Evolutionary conservation across 2,329 filamentous ascomycete genomes (phyloP), one percentile per base, ranked within the genome.

Genomic region (Acrocalymma vagum): DNA sequence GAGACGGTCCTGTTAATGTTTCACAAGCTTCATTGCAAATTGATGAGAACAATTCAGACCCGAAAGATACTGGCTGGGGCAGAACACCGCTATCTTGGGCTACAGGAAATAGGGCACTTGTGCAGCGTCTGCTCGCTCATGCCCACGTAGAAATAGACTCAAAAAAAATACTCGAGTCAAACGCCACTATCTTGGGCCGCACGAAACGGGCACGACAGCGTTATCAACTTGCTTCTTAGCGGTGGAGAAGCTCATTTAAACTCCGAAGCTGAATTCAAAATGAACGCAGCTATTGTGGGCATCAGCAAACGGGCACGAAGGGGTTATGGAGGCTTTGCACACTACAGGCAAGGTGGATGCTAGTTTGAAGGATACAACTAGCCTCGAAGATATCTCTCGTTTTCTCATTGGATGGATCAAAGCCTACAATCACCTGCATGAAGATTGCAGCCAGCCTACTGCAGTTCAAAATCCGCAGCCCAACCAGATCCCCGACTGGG

Each of bases 171-270:
- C n/a, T n/a, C 29, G 22, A 7, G 35, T 39, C 26, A 13, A 10
- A 45, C 31, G 23, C 36, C 45, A 15, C 36, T 48, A 18, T 32
- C 18, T 11, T 45, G 26, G 40, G 40, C 45, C 9, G 35, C 41
- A 37, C 17, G 22, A 25, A 44, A 44, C 20, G 31, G 36, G 6
- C 14, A 43, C 22, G 29, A 40, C 15, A 28, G 3, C 10, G 20
- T 48, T 26, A 41, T 45, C 14, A 22, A 29, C 6, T 20, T 41
- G 22, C 26, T 49, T 14, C 38, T 49, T 18, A 20, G 28, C n/a
- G 35, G 5, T 10, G 29, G 35, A n/a, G 29, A 35, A 20, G 36
- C 24, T 9, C n/a, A 39, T 11, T 17, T 22, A n/a, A 13, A 17
- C 18, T 18, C 25, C 29, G 14, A 24, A 17, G 18, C 7, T 11